Conservation (phyloP, 2,329 filamentous ascomycete species). For the Byssothecium circinans region DNA sequence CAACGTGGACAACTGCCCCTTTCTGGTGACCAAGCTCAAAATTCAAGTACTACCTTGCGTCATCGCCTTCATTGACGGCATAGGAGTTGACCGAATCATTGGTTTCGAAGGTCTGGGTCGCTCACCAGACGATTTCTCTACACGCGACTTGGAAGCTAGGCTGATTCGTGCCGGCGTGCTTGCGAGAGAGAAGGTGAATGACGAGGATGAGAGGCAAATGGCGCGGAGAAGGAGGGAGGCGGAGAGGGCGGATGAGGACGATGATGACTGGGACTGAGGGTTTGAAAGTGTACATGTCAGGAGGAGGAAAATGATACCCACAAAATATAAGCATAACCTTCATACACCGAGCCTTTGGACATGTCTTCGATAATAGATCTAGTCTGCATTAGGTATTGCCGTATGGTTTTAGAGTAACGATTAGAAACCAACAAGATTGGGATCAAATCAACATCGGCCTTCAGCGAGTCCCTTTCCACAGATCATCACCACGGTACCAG, state of each 20-base stretch:
- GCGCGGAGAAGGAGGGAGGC: constrained; percentile 34
- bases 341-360: background rate
- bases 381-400: no score
- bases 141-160: constrained; percentile 56
- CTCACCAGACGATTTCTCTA: constrained; percentile 57
- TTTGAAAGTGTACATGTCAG: background rate
- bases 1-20: constrained; percentile 62
- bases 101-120: constrained; percentile 62
- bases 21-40: constrained; percentile 60
- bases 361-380: no score
- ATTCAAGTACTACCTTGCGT: constrained; percentile 62
- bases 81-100: constrained; percentile 58
- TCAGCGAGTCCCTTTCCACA: no score
- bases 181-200: constrained; percentile 54
- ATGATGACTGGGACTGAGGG: constrained; percentile 56
- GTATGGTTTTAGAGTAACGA: no score
- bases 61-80: constrained; percentile 59
- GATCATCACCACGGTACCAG: no score
- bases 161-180: constrained; percentile 56
- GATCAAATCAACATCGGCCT: no score
- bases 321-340: background rate
- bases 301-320: background rate
- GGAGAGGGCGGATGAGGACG: constrained; percentile 46
- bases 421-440: no score
- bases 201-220: constrained; percentile 45